Percentiles rank a stretch among this genome's conserved stretches.
Evolutionary conservation across 2,329 filamentous ascomycete species (phyloP).

Genomic region (Colletotrichum sp.): DNA sequence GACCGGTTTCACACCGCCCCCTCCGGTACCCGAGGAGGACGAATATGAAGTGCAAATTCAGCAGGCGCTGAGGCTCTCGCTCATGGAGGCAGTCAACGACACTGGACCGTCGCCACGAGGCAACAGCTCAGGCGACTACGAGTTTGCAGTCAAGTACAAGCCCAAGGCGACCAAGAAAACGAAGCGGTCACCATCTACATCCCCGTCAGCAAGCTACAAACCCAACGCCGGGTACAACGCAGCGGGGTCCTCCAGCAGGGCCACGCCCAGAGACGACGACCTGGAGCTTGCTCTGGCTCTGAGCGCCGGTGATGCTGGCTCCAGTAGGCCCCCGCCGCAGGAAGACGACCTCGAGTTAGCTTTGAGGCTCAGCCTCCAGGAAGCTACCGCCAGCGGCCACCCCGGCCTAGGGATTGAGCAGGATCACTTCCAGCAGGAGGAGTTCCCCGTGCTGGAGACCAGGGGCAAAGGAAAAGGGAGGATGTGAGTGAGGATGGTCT

Average conservation of each 20-base stretch:
- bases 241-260: slow-evolving; percentile 7
- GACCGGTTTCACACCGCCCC: slow-evolving; percentile 41
- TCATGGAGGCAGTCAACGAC: slow-evolving; percentile 61
- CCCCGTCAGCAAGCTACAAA: slow-evolving; percentile 41
- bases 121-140: slow-evolving; percentile 53
- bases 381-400: slow-evolving; percentile 26
- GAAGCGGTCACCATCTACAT: slow-evolving; percentile 39
- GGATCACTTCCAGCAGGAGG: slow-evolving; percentile 30
- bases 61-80: slow-evolving; percentile 65
- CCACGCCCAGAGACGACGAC: slow-evolving; percentile 53
- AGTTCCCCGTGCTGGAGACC: slow-evolving; percentile 45
- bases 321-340: slow-evolving; percentile 49
- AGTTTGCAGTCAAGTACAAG: slow-evolving; percentile 57
- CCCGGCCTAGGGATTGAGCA: slow-evolving; percentile 31
- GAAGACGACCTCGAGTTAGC: slow-evolving; percentile 67
- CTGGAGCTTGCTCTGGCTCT: slow-evolving; percentile 64
- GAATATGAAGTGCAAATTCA: slow-evolving; percentile 68
- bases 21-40: slow-evolving; percentile 41
- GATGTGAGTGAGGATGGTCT: slow-evolving; percentile 19
- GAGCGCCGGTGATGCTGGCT: slow-evolving; percentile 48
- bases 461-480: slow-evolving; percentile 52
- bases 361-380: slow-evolving; percentile 52
- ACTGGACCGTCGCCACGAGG: slow-evolving; percentile 48
- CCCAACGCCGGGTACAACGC: slow-evolving; percentile 21
- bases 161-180: slow-evolving; percentile 43